Conservation (phyloP, 2,329 filamentous ascomycete species). For the Xylaria hypoxylon region DNA sequence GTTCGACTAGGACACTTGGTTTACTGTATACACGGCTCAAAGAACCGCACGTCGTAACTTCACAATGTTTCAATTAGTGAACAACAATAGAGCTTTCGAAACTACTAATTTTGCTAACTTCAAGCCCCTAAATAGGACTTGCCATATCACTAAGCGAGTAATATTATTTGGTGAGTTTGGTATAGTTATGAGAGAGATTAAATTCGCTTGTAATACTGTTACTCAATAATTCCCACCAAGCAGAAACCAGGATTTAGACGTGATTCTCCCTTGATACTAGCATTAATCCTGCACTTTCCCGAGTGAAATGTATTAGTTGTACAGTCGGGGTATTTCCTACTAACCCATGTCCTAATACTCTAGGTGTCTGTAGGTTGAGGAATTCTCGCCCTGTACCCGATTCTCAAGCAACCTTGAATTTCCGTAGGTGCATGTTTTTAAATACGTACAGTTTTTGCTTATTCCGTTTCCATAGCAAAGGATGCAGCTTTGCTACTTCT, state of each 20-base stretch:
- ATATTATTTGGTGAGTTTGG: neutral
- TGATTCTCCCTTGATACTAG: no score
- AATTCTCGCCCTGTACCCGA: neutral
- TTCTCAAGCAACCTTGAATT: neutral
- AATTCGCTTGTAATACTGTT: no score
- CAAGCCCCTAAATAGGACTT: neutral
- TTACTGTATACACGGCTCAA: no score
- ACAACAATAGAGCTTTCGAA: neutral
- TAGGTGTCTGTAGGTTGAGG: neutral
- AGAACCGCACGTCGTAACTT: neutral
- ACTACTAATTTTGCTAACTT: neutral
- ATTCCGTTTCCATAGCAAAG: neutral
- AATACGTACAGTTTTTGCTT: neutral
- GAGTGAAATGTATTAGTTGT: no score
- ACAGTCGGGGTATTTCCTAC: no score
- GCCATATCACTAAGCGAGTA: neutral
- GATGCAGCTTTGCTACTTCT: neutral
- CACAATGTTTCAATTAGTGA: neutral
- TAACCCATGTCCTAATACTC: neutral
- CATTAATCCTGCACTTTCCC: no score
- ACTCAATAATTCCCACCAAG: no score
- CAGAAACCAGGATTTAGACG: no score
- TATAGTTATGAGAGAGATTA: no score
- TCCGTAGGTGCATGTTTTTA: neutral
- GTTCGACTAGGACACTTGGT: no score